These are phyloP conservation scores for Lycium barbarum DNA, from an alignment of 257 asterid species.

Conservation along the genomic window DNA sequence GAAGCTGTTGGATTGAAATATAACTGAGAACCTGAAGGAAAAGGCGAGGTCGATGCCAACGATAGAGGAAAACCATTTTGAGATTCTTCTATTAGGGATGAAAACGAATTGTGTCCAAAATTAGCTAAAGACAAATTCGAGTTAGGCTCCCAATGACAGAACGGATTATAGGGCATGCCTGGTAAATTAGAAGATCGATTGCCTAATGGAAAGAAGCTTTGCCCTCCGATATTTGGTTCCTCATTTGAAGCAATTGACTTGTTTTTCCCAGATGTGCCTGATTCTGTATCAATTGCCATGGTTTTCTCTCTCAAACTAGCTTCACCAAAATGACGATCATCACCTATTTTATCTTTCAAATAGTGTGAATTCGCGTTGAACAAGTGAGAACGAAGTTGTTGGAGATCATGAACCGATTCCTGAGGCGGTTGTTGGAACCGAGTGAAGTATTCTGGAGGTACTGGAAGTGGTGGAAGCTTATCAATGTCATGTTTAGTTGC, in stretches of 20 bases:
- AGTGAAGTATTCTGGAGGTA: constrained; percentile 40
- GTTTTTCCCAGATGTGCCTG: constrained; percentile 27
- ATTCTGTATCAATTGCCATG: constrained; percentile 18
- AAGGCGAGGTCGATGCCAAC: not conserved
- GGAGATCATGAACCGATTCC: not conserved
- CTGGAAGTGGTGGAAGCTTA: constrained; percentile 70
- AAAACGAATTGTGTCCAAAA: constrained; percentile 47
- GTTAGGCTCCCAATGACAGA: constrained; percentile 55
- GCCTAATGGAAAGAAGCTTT: constrained; percentile 34
- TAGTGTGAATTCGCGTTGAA: not conserved
- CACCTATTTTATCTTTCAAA: not conserved
- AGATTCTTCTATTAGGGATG: constrained; percentile 44
- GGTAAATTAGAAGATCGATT: constrained; percentile 46
- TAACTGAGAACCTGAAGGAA: constrained; percentile 47
- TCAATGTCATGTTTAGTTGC: constrained; percentile 63
- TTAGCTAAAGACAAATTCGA: constrained; percentile 59
- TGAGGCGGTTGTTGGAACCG: constrained; percentile 35
- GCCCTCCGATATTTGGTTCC: constrained; percentile 29
- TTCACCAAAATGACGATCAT: not conserved
- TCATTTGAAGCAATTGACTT: constrained; percentile 38
- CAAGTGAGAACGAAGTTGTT: not conserved
- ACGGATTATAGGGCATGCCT: constrained; percentile 42
- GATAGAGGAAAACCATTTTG: constrained; percentile 34
- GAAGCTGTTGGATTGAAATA: constrained; percentile 44
- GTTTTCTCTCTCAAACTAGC: not conserved